Evolutionary conservation across 2,329 filamentous ascomycete genomes (phyloP).

Genomic region (Diaporthe batatas): DNA sequence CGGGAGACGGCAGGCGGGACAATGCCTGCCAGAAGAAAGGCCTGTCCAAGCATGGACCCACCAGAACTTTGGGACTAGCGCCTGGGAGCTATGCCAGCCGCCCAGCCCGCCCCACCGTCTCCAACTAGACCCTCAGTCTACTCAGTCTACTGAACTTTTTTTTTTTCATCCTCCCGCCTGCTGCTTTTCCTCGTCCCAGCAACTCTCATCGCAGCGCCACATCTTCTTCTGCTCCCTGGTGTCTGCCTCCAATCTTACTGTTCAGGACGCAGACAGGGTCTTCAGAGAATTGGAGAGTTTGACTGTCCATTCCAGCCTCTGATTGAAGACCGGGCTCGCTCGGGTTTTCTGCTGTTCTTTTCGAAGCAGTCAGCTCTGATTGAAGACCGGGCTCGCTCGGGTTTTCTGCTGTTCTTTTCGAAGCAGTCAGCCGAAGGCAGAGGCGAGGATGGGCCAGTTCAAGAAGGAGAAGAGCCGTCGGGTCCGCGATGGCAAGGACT

Average conservation of each 20-base stretch:
- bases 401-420: neutral
- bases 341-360: no score
- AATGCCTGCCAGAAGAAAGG: conserved; percentile 8
- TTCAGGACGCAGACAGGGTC: neutral
- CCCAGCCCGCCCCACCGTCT: conserved; percentile 38
- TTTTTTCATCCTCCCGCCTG: conserved; percentile 10
- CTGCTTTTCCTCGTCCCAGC: conserved; percentile 20
- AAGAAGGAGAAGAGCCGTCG: conserved; percentile 93
- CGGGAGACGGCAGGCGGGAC: no score
- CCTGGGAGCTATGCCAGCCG: conserved; percentile 9
- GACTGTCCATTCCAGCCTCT: no score
- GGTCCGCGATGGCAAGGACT: conserved; percentile 84
- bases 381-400: neutral
- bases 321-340: no score
- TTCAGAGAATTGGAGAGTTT: conserved; percentile 20
- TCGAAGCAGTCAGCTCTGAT: no score
- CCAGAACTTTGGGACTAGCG: conserved; percentile 19
- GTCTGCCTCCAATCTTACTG: conserved; percentile 45
- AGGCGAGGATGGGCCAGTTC: conserved; percentile 79
- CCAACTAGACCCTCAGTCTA: conserved; percentile 37
- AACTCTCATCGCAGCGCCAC: conserved; percentile 42
- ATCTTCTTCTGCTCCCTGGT: conserved; percentile 44
- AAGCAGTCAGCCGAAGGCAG: neutral
- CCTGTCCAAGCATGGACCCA: neutral
- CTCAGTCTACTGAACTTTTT: conserved; percentile 38